Base-by-base conservation (phyloP, 192 early-diverging fungal genomes). In the Coemansia sp. region DNA sequence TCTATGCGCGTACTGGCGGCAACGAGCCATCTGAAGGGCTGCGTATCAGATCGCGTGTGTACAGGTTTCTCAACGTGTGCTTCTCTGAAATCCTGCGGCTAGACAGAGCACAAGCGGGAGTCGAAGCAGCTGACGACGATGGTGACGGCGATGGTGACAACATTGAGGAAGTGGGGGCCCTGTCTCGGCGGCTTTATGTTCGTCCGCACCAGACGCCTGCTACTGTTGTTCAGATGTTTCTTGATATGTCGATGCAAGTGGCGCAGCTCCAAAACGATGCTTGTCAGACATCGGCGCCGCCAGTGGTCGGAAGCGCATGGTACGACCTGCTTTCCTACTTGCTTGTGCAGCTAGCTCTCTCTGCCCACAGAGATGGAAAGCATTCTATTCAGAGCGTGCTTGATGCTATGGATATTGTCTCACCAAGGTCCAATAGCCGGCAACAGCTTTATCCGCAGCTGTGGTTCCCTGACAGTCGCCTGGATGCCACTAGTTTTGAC, bases 261-360 rank as follows among this genome's bases (percentile, higher is more conserved):
- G 75, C 72, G 2, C 55, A 74, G 52, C 53, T 77, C 14, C 74
- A 71, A 43, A 56, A 54, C 35, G 37, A 67, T 51, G 9, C 45
- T 48, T 48, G 45, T 15, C 45, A 48, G 12, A 28, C 45, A 48
- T 8, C 45, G 14, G 45, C 45, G 4, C 68, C 67, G 33, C 45
- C 71, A 12, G 38, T 62, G 37, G 70, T 76, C 2, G 74, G 74
- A 1, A 18, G 38, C 14, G 34, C 22, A 9, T 82, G 79, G 79
- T 76, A 73, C 51, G 6, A 17, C 39, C 65, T 82, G 22, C 51
- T 82, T n/a, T 34, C 36, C 0, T 36, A 69, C 52, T 38, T 82
- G 33, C 66, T 72, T 17, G 72, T 53, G 36, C 79, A 76, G 68
- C 68, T 82, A 32, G 79, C 67, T 1, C 51, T 82, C 2, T 64